These are phyloP conservation scores for Suhomyces wounanorum DNA, from an alignment of 1,139 yeast genomes.

Conservation along the genomic window DNA sequence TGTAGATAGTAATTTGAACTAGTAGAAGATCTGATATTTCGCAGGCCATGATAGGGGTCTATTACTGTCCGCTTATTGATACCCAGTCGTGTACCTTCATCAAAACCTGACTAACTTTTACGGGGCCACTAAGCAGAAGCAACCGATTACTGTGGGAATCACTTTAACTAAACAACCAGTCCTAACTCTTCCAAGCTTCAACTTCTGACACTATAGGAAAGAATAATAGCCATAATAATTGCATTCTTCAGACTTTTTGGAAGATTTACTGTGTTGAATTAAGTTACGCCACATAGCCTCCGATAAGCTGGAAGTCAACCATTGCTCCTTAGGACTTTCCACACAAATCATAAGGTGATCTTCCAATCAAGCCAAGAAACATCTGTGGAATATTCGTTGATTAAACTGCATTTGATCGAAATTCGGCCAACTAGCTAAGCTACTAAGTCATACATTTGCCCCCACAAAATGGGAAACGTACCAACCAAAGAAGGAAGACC, in stretches of 20 bases:
- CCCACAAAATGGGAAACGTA: conserved; percentile 54
- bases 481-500: conserved; percentile 54
- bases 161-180: neutral
- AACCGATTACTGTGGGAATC: neutral
- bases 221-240: neutral
- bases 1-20: neutral
- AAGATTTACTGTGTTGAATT: neutral
- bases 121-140: conserved; percentile 7
- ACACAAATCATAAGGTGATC: neutral
- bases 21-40: neutral
- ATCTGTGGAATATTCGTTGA: neutral
- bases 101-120: conserved; percentile 10
- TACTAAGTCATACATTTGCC: too few relatives aligned
- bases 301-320: neutral
- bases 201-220: neutral
- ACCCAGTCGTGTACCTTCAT: conserved; percentile 3
- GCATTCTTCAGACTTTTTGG: neutral
- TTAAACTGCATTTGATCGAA: neutral
- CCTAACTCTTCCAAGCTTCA: neutral
- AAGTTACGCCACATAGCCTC: neutral
- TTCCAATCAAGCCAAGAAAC: neutral
- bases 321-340: neutral
- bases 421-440: neutral
- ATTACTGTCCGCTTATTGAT: neutral
- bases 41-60: neutral